A percentile compares a stretch with the other conserved stretches of the same genome.
These are phyloP conservation scores for Kluyveromyces lactis DNA, from an alignment of 805 yeast genomes.

Conservation along the genomic window DNA sequence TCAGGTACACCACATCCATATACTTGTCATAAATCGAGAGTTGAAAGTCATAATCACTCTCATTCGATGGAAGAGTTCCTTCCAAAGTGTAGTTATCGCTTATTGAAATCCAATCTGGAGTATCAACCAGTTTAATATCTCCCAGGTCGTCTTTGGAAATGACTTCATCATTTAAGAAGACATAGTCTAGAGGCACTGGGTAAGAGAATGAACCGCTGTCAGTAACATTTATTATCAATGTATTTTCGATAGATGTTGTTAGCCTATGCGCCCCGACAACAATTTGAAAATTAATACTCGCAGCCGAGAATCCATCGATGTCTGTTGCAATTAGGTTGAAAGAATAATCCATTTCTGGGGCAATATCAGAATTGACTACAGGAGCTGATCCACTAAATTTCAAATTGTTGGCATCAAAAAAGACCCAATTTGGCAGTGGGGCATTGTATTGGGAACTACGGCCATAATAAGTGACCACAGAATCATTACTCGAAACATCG, in stretches of 20 bases:
- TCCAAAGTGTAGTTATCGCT: slow-evolving; percentile 33
- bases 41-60: slow-evolving; percentile 35
- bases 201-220: slow-evolving; percentile 45
- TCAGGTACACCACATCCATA: slow-evolving; percentile 51
- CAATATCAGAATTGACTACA: slow-evolving; percentile 71
- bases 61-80: slow-evolving; percentile 50
- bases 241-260: slow-evolving; percentile 52
- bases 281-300: slow-evolving; percentile 59
- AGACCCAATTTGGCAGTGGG: slow-evolving; percentile 86
- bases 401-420: slow-evolving; percentile 51
- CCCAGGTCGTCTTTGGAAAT: slow-evolving; percentile 49
- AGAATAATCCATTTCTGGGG: slow-evolving; percentile 70
- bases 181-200: slow-evolving; percentile 52
- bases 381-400: slow-evolving; percentile 87
- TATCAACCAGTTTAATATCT: slow-evolving; percentile 35
- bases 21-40: slow-evolving; percentile 51
- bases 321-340: slow-evolving; percentile 77
- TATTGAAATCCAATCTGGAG: slow-evolving; percentile 56
- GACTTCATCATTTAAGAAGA: slow-evolving; percentile 53
- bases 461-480: slow-evolving; percentile 63
- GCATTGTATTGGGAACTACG: slow-evolving; percentile 64
- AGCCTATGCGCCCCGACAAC: slow-evolving; percentile 85
- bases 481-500: slow-evolving; percentile 35
- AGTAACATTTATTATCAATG: slow-evolving; percentile 59
- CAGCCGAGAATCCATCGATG: slow-evolving; percentile 63